Evolutionary conservation across 768 basidiomycete genomes (phyloP).

Genomic region (Daedalea quercina): DNA sequence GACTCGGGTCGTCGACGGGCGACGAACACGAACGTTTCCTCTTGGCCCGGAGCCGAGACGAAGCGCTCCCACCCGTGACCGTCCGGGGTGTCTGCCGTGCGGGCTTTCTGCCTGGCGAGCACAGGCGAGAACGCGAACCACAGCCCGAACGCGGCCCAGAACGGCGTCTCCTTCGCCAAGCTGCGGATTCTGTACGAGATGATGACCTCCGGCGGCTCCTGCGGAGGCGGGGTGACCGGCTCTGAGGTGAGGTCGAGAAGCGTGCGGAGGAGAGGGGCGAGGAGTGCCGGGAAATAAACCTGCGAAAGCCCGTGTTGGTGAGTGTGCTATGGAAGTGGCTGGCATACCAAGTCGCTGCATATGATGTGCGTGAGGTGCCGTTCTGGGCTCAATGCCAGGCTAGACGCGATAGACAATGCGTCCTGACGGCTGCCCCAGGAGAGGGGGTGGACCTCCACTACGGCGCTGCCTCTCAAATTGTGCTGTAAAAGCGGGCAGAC

Average conservation of each 20-base stretch:
- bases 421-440: conserved; percentile 61
- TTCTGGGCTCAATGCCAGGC: background rate
- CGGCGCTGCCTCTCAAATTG: conserved; percentile 26
- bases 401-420: conserved; percentile 15
- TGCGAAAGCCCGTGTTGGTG: conserved; percentile 21
- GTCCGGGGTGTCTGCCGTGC: background rate
- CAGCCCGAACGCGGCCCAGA: conserved; percentile 76
- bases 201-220: conserved; percentile 33
- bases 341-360: conserved; percentile 77
- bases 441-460: conserved; percentile 43
- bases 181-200: conserved; percentile 75
- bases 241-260: conserved; percentile 66
- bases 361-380: conserved; percentile 54
- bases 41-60: conserved; percentile 18
- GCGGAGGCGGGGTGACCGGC: conserved; percentile 26
- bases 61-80: conserved; percentile 15
- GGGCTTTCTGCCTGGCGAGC: conserved; percentile 11
- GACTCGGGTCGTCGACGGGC: conserved; percentile 56
- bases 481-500: conserved; percentile 47
- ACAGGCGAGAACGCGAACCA: conserved; percentile 68
- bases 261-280: conserved; percentile 69
- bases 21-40: conserved; percentile 50
- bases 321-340: background rate
- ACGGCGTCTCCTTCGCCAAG: conserved; percentile 61
- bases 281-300: conserved; percentile 83